These are phyloP conservation scores for Annona cherimola DNA, from an alignment of 164 flowering plant genomes.

Conservation along the genomic window DNA sequence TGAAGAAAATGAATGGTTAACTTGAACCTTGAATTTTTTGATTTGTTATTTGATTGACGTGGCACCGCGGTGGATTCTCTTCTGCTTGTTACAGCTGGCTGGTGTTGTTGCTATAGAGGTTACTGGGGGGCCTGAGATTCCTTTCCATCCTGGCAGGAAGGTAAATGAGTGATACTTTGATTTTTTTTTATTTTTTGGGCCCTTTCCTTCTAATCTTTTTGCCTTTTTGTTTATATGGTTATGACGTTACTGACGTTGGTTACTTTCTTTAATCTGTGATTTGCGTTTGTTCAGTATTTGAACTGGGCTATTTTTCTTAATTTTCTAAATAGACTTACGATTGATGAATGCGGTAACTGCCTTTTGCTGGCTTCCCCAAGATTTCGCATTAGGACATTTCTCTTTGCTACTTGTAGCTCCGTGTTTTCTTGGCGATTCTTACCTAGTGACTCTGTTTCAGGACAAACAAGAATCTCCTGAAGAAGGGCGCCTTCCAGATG, in stretches of 20 bases:
- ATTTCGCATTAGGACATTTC: too few species aligned
- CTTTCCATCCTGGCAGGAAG: conserved; percentile 88
- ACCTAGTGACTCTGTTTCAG: conserved; percentile 26
- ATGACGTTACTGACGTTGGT: too few species aligned
- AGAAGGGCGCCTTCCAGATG: conserved; percentile 97
- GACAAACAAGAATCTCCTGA: conserved; percentile 78
- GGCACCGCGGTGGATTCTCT: neutral
- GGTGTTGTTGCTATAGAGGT: conserved; percentile 88
- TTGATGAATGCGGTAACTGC: too few species aligned
- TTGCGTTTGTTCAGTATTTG: too few species aligned
- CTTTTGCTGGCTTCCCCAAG: too few species aligned
- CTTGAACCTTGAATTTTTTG: neutral
- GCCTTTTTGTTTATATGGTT: neutral
- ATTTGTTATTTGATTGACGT: neutral
- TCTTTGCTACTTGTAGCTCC: too few species aligned
- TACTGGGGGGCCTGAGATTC: conserved; percentile 87
- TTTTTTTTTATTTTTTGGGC: too few species aligned
- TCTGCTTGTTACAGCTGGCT: conserved; percentile 45
- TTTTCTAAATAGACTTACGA: too few species aligned
- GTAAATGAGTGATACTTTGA: conserved; percentile 18
- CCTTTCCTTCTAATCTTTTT: neutral
- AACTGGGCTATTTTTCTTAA: too few species aligned
- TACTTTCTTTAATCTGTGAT: too few species aligned
- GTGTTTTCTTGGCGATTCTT: too few species aligned
- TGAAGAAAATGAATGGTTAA: neutral